Percentiles rank a stretch among this genome's conserved stretches.
phyloP scores from a whole-genome alignment of 257 asterid species.

The Lycium ferocissimum region DNA sequence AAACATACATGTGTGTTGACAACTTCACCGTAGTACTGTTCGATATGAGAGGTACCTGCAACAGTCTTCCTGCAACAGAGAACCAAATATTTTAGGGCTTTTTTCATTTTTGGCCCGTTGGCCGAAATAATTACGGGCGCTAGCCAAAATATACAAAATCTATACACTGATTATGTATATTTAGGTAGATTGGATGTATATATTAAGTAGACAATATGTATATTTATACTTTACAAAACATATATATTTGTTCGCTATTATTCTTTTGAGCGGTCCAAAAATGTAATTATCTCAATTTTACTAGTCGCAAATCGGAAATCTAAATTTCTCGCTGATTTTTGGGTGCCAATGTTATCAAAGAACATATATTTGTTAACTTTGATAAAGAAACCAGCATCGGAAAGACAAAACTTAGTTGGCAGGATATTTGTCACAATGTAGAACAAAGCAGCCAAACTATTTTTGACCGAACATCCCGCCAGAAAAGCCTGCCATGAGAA shows the following conservation, averaged over 20 bases:
- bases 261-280: too few relatives aligned
- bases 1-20: conserved; percentile 74
- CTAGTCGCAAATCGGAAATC: not conserved
- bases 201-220: too few relatives aligned
- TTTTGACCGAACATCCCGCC: conserved; percentile 55
- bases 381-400: conserved; percentile 55
- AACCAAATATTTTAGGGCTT: not conserved
- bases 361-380: too few relatives aligned
- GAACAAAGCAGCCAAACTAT: conserved; percentile 54
- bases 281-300: not conserved
- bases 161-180: too few relatives aligned
- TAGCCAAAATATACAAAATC: too few relatives aligned
- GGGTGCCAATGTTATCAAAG: not conserved
- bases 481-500: conserved; percentile 42
- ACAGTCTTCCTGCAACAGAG: conserved; percentile 65
- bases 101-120: too few relatives aligned
- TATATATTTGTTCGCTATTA: too few relatives aligned
- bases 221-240: too few relatives aligned
- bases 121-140: too few relatives aligned
- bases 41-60: conserved; percentile 66
- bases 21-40: conserved; percentile 63
- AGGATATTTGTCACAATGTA: conserved; percentile 52
- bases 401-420: conserved; percentile 50
- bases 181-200: too few relatives aligned
- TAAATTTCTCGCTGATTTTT: not conserved